phyloP scores from a whole-genome alignment of 345 rosid species.

The Camelina sativa region DNA sequence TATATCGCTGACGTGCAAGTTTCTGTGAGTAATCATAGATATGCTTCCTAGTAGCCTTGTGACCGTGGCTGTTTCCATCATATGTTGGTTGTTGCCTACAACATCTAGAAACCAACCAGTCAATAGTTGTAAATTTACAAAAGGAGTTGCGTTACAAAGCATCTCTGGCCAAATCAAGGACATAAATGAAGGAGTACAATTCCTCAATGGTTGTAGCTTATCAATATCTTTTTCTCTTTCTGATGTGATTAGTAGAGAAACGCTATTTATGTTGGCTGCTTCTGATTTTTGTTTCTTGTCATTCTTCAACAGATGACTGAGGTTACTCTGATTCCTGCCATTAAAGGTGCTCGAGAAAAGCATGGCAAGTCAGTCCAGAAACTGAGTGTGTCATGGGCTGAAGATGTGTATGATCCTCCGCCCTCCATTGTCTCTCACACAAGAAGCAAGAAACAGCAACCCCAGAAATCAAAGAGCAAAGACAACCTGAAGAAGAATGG shows the following conservation, averaged over 20 bases:
- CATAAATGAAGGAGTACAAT: neutral
- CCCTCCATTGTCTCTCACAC: slow-evolving; percentile 75
- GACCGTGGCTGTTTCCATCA: neutral
- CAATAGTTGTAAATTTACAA: neutral
- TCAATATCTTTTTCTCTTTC: neutral
- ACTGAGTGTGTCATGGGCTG: slow-evolving; percentile 80
- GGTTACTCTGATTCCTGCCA: slow-evolving; percentile 61
- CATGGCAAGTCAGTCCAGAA: slow-evolving; percentile 52
- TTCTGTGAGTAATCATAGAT: neutral
- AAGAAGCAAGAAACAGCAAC: slow-evolving; percentile 51
- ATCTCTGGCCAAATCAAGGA: neutral
- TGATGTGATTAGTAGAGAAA: neutral
- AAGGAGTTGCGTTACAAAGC: neutral
- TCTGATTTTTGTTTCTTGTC: slow-evolving; percentile 21
- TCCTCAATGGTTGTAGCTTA: neutral
- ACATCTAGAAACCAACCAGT: slow-evolving; percentile 6
- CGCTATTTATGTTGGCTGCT: neutral
- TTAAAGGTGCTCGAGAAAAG: slow-evolving; percentile 84
- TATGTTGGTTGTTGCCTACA: neutral
- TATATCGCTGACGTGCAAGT: neutral
- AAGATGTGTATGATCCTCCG: slow-evolving; percentile 88
- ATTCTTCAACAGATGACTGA: slow-evolving; percentile 38
- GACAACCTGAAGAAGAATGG: slow-evolving; percentile 61
- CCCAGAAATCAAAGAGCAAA: slow-evolving; percentile 61
- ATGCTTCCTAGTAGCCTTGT: neutral